Evolutionary conservation across 2,329 filamentous ascomycete genomes (phyloP).

Genomic region (Fusarium nelsonii): DNA sequence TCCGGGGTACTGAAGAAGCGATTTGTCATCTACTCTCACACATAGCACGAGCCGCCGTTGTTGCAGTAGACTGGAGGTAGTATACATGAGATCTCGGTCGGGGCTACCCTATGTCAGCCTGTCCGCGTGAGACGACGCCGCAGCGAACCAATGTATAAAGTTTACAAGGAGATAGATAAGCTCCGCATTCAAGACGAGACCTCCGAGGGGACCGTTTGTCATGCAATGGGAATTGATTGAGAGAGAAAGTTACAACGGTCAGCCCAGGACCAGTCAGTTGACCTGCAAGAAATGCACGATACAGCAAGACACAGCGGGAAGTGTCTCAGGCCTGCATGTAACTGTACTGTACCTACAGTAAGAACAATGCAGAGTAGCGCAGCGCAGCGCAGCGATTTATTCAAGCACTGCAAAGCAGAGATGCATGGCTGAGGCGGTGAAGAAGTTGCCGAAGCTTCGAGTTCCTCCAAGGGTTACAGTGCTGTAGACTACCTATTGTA

Average conservation of each 20-base stretch:
- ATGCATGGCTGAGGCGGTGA: conserved; percentile 39
- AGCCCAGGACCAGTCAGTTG: conserved; percentile 13
- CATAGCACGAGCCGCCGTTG: conserved; percentile 19
- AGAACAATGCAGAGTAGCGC: conserved; percentile 1
- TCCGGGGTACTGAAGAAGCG: not conserved
- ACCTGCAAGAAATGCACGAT: conserved; percentile 24
- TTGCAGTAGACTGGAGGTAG: conserved; percentile 1
- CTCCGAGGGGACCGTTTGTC: conserved; percentile 15
- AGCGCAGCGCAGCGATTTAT: conserved; percentile 14
- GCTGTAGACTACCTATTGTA: not conserved
- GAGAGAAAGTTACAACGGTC: too few relatives aligned
- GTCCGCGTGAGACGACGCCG: conserved; percentile 2
- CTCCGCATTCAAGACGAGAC: conserved; percentile 3
- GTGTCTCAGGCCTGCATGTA: conserved; percentile 29
- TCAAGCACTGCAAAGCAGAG: conserved; percentile 23
- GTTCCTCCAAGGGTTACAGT: conserved; percentile 15
- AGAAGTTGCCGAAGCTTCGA: conserved; percentile 10
- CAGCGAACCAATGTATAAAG: not conserved
- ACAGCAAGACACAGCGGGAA: conserved; percentile 23
- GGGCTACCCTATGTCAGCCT: conserved; percentile 30
- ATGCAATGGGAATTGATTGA: not conserved
- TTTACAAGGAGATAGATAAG: conserved; percentile 19
- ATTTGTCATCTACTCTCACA: conserved; percentile 28
- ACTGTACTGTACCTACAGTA: conserved; percentile 26
- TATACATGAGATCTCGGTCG: not conserved